Percentiles rank a stretch among this genome's conserved stretches.
Evolutionary conservation across 176 grass and related monocot genomes (phyloP).

Genomic region (Alopecurus myosuroides): DNA sequence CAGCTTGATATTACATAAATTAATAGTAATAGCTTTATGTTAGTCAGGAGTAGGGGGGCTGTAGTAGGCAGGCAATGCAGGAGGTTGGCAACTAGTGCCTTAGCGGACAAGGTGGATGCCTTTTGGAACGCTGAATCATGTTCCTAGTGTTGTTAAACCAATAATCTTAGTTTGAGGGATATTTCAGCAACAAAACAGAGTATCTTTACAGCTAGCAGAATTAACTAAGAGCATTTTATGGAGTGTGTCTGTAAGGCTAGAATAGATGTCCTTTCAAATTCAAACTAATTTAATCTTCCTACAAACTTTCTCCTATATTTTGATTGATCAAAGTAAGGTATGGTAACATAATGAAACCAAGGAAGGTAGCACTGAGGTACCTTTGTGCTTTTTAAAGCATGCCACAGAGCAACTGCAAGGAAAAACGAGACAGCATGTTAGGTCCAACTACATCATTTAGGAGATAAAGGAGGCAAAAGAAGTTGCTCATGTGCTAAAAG

Average conservation of each 20-base stretch:
- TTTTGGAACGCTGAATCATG: not conserved
- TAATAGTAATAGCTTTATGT: not conserved
- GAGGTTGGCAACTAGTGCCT: not conserved
- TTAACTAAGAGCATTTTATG: not conserved
- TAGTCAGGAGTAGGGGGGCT: not conserved
- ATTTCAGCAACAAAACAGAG: not conserved
- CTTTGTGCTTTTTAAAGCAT: conserved; percentile 99
- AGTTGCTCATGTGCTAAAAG: not conserved
- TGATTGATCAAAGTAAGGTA: not conserved
- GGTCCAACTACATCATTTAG: not conserved
- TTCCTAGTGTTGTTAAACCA: not conserved
- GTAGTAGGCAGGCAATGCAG: not conserved
- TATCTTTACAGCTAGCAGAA: not conserved
- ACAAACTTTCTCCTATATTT: not conserved
- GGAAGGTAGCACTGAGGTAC: conserved; percentile 32
- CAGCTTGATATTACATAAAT: not conserved
- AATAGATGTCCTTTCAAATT: not conserved
- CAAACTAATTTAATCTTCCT: not conserved
- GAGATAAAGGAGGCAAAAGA: not conserved
- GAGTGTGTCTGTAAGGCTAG: not conserved
- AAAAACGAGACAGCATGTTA: conserved; percentile 26
- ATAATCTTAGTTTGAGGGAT: not conserved
- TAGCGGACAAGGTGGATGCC: not conserved
- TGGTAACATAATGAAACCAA: not conserved
- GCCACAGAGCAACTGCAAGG: conserved; percentile 79